Evolutionary conservation across 2,329 filamentous ascomycete species (phyloP).

Genomic region (Hypoxylon sp.): DNA sequence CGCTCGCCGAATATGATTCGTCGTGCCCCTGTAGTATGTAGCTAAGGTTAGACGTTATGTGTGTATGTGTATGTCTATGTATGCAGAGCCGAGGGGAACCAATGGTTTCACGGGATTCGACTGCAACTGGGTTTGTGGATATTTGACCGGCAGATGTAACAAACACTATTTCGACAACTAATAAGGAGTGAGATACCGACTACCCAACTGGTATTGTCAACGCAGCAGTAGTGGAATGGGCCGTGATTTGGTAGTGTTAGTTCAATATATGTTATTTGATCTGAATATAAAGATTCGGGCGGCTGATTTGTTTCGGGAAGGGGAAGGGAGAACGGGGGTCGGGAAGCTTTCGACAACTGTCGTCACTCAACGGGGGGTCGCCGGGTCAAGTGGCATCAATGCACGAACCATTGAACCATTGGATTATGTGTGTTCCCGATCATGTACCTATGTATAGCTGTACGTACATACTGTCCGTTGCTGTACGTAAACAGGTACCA

Average conservation of each 20-base stretch:
- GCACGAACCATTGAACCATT: conserved; percentile 28
- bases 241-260: not conserved
- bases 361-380: conserved; percentile 40
- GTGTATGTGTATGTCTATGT: conserved; percentile 25
- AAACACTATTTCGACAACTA: conserved; percentile 36
- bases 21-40: conserved; percentile 28
- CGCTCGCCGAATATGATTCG: conserved; percentile 30
- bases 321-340: conserved; percentile 20
- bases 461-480: conserved; percentile 5
- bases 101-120: conserved; percentile 35
- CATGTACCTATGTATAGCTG: conserved; percentile 13
- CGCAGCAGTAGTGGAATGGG: not conserved
- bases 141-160: conserved; percentile 41
- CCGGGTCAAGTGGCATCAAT: conserved; percentile 16
- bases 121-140: conserved; percentile 36
- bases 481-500: not conserved
- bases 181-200: conserved; percentile 13
- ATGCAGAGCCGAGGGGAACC: conserved; percentile 34
- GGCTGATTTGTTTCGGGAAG: conserved; percentile 27
- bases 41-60: conserved; percentile 31
- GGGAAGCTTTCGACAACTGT: conserved; percentile 30
- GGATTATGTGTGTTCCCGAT: conserved; percentile 7
- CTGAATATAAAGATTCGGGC: conserved; percentile 4
- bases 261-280: conserved; percentile 10
- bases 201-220: conserved; percentile 10